Evolutionary conservation across 352 stramenopile species (phyloP).

Genomic region (Aphanomyces cochlioides): DNA sequence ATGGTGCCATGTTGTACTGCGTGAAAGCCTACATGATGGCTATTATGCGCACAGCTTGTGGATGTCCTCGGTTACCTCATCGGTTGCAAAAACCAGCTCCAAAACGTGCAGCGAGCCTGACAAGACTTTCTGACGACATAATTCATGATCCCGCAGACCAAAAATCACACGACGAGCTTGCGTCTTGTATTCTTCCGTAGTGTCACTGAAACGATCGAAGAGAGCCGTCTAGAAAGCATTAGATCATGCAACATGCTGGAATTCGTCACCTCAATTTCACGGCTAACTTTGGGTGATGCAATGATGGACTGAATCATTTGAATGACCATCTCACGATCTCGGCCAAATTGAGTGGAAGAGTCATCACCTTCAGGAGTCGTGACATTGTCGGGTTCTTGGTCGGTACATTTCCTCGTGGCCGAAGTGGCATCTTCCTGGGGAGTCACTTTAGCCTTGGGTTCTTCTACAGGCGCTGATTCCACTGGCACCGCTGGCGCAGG

Average conservation of each 20-base stretch:
- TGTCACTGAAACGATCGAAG: slow-evolving; percentile 80
- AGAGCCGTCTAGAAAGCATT: slow-evolving; percentile 30
- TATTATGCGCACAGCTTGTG: background rate
- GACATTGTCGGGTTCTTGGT: slow-evolving; percentile 2
- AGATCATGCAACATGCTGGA: background rate
- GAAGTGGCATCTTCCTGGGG: background rate
- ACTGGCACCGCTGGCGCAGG: background rate
- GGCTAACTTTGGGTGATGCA: slow-evolving; percentile 2
- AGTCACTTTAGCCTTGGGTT: background rate
- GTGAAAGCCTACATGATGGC: slow-evolving; percentile 19
- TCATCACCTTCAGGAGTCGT: slow-evolving; percentile 15
- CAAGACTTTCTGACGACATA: slow-evolving; percentile 60
- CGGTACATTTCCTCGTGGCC: background rate
- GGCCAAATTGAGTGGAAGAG: background rate
- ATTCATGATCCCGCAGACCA: slow-evolving; percentile 62
- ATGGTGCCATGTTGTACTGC: slow-evolving; percentile 9
- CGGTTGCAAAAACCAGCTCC: slow-evolving; percentile 66
- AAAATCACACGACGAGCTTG: slow-evolving; percentile 79
- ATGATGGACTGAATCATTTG: slow-evolving; percentile 13
- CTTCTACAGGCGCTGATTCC: background rate
- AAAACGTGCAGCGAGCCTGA: slow-evolving; percentile 58
- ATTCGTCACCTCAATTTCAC: slow-evolving; percentile 14
- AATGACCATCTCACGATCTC: slow-evolving; percentile 6
- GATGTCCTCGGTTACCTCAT: slow-evolving; percentile 46
- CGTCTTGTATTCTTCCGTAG: slow-evolving; percentile 64